Conservation (phyloP, 768 basidiomycete genomes). For the Mycena filopes region DNA sequence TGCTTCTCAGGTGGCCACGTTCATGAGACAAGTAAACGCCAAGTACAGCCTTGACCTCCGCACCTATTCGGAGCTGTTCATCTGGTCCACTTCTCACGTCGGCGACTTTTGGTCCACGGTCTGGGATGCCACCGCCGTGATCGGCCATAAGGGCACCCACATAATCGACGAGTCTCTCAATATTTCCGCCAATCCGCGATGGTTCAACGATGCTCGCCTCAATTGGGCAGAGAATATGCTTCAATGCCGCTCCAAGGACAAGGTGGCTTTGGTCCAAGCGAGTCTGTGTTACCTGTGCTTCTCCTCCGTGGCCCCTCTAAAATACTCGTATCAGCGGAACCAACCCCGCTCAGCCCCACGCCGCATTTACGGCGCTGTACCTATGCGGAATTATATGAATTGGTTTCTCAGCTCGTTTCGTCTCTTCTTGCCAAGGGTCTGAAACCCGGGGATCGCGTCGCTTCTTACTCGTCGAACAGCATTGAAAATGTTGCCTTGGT, state of each 20-base stretch:
- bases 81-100: conserved; percentile 70
- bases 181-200: conserved; percentile 72
- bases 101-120: conserved; percentile 76
- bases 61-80: conserved; percentile 72
- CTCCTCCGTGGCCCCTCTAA: conserved; percentile 31
- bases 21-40: conserved; percentile 63
- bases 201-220: conserved; percentile 74
- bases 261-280: conserved; percentile 75
- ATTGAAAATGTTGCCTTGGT: conserved; percentile 73
- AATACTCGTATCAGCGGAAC: conserved; percentile 62
- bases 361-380: conserved; percentile 58
- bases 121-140: conserved; percentile 75
- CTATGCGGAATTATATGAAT: conserved; percentile 67
- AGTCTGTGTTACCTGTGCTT: conserved; percentile 56
- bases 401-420: conserved; percentile 60
- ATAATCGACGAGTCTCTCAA: conserved; percentile 65
- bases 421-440: conserved; percentile 64
- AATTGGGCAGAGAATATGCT: conserved; percentile 91
- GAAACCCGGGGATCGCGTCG: conserved; percentile 75
- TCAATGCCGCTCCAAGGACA: conserved; percentile 61
- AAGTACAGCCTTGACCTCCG: conserved; percentile 54
- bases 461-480: conserved; percentile 83
- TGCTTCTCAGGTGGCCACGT: conserved; percentile 56
- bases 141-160: conserved; percentile 70
- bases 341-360: conserved; percentile 58